Conservation (phyloP, 2,329 filamentous ascomycete species). For the Rhytidhysteron rufulum region DNA sequence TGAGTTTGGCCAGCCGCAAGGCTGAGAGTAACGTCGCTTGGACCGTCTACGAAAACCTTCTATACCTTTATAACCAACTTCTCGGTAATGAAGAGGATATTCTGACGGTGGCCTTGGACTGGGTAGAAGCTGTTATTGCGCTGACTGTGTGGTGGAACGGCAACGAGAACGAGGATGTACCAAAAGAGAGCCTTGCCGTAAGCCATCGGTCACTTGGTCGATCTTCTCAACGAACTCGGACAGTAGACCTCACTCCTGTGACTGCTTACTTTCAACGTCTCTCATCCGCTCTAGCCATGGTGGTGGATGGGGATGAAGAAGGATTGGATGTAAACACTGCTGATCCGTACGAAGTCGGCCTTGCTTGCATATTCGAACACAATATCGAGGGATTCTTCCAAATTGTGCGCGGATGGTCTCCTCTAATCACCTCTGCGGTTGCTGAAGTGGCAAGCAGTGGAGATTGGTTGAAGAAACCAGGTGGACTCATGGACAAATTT, state of each 20-base stretch:
- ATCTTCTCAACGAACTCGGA: conserved; percentile 38
- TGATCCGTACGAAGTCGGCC: conserved; percentile 72
- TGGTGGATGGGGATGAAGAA: conserved; percentile 62
- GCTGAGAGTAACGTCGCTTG: conserved; percentile 85
- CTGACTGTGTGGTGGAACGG: conserved; percentile 93
- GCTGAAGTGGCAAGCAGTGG: conserved; percentile 81
- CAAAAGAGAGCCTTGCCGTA: conserved; percentile 41
- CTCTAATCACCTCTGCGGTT: conserved; percentile 71
- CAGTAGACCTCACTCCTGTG: conserved; percentile 51
- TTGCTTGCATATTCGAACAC: conserved; percentile 79
- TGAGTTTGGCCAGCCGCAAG: conserved; percentile 64
- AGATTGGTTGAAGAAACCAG: conserved; percentile 65
- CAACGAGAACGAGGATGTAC: conserved; percentile 50
- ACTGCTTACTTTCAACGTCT: conserved; percentile 73
- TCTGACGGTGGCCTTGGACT: conserved; percentile 75
- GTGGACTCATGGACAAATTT: conserved; percentile 60
- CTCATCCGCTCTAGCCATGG: conserved; percentile 62
- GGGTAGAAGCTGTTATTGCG: conserved; percentile 83
- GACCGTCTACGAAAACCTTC: conserved; percentile 82
- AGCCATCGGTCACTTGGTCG: conserved; percentile 41
- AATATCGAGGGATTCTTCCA: conserved; percentile 73
- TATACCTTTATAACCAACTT: conserved; percentile 74
- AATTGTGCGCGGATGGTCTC: conserved; percentile 74
- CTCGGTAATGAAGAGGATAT: conserved; percentile 74
- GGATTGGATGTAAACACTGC: conserved; percentile 71